Conservation (phyloP, 306 rosid species). For the Fagus crenata region DNA sequence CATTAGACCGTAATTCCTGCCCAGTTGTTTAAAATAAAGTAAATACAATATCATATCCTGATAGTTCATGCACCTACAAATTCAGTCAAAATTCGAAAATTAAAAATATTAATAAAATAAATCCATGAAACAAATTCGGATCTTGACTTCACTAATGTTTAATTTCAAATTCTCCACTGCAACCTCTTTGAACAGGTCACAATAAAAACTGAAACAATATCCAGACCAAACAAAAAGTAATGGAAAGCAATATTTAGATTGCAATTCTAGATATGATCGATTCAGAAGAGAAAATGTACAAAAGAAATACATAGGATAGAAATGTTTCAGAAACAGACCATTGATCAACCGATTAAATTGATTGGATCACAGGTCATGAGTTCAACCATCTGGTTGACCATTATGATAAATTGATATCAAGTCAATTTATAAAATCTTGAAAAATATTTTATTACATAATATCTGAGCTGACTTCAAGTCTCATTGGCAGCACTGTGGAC, state of each 20-base stretch:
- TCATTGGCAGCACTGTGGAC: background rate
- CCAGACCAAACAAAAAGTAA: background rate
- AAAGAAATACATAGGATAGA: background rate
- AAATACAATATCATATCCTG: background rate
- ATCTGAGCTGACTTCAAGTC: background rate
- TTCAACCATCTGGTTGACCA: background rate
- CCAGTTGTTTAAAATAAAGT: conserved; percentile 26
- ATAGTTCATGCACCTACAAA: background rate
- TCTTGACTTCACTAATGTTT: background rate
- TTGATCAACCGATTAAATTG: background rate
- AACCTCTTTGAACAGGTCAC: background rate
- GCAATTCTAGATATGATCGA: background rate
- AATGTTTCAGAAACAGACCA: conserved; percentile 11
- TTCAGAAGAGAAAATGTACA: background rate
- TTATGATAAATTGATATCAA: background rate
- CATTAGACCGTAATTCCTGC: conserved; percentile 66
- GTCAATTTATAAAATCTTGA: background rate
- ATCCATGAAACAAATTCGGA: background rate
- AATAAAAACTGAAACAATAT: background rate
- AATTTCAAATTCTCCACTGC: background rate
- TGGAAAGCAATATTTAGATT: background rate
- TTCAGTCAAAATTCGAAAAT: background rate
- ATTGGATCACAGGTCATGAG: background rate
- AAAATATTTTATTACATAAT: background rate
- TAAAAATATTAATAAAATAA: background rate